These are phyloP conservation scores for Eragrostis curvula DNA, from an alignment of 176 grass and related monocot genomes.

Conservation along the genomic window DNA sequence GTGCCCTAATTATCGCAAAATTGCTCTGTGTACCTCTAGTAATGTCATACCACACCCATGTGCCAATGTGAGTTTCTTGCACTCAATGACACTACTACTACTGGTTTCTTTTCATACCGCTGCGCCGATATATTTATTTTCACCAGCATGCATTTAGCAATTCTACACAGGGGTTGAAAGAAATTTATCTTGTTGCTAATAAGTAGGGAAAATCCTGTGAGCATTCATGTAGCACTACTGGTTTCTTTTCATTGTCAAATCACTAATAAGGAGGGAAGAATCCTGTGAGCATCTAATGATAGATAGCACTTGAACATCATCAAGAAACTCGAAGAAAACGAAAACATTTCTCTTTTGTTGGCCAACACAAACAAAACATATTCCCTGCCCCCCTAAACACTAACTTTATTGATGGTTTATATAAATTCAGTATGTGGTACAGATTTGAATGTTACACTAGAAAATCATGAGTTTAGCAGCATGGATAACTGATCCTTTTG, in stretches of 20 bases:
- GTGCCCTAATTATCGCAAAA: conserved; percentile 83
- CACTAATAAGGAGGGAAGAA: neutral
- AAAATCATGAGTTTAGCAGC: neutral
- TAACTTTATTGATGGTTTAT: neutral
- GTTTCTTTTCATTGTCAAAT: too few relatives aligned
- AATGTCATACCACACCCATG: conserved; percentile 86
- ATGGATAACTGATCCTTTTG: conserved; percentile 30
- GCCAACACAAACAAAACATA: neutral
- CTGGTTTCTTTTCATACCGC: neutral
- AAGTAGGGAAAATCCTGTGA: neutral
- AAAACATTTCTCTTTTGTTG: neutral
- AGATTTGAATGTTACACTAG: neutral
- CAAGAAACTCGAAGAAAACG: neutral
- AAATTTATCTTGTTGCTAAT: neutral
- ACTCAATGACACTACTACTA: neutral
- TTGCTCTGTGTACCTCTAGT: conserved; percentile 85
- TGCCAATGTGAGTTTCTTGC: conserved; percentile 72
- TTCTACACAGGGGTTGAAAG: conserved; percentile 13
- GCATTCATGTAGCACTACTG: too few relatives aligned
- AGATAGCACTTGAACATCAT: neutral
- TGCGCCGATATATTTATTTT: neutral
- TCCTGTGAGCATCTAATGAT: neutral
- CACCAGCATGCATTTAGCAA: neutral
- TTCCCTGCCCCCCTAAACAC: neutral
- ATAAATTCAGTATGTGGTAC: neutral